Evolutionary conservation across 306 rosid genomes (phyloP), one percentile per base, ranked within the genome.

Genomic region (Vigna hirtella): DNA sequence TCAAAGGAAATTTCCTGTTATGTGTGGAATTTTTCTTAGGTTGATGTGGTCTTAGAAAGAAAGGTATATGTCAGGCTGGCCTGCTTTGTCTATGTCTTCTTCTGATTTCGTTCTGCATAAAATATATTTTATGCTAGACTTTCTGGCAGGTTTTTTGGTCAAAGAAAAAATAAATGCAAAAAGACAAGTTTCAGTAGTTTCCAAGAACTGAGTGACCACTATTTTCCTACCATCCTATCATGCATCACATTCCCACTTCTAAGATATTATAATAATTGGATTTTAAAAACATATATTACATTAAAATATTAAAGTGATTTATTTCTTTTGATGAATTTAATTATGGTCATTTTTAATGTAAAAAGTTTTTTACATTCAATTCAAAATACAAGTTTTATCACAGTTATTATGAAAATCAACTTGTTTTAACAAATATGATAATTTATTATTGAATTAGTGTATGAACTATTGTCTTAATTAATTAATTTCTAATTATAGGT

Each of bases 1-100:
- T 62, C 63, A 43, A 13, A 78, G 84, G 84, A 78, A 85, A 58
- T 63, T 85, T 85, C 84, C 48, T 72, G 61, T 40, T 52, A 5
- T 57, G 15, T 11, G 50, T 74, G 80, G 70, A 43, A 7, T 55
- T 66, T 73, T 7, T 58, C 3, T 22, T 5, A 10, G 40, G 70
- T 7, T n/a, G 77, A 49, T 67, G 13, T 36, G 70, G 79, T 73
- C 80, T 30, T 48, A 18, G 8, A 30, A 56, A 4, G 12, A 47
- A 28, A 18, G 11, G 52, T n/a, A 9, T 49, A 26, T 4, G 34
- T 81, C 70, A 64, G 40, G 78, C 66, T 74, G 82, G 77, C 87
- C 85, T 76, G 66, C 78, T 30, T 74, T 56, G 65, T 80, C 14
- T 79, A 56, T 77, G 72, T 84, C 71, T 42, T 18, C 18, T 20